Base-by-base conservation (phyloP, 495 filamentous ascomycete species). In the Tetracladium setigerum region DNA sequence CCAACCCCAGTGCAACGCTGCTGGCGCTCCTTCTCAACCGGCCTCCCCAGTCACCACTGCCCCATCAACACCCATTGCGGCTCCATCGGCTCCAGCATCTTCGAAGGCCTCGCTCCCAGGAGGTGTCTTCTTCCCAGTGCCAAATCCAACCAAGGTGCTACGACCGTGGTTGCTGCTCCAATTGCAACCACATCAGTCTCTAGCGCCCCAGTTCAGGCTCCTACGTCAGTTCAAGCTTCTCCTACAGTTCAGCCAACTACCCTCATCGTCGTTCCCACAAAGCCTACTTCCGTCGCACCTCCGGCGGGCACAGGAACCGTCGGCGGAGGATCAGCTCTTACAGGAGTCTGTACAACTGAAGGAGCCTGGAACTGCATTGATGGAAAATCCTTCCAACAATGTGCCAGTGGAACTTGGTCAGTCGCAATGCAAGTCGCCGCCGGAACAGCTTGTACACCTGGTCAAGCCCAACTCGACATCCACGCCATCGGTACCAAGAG, bases 311-410 rank as follows among this genome's bases (percentile, higher is more conserved):
- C 53, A 31, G 50, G 49, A 47, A 54, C 50, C 7, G 38, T 37
- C 8, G 41, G 41, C 16, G 18, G 44, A 6, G 55, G 55, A 4
- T 41, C 48, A 11, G 49, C 48, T 1, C 34, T 54, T 4, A 33
- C 62, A 4, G 56, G 56, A 17, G 49, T 73, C 18, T 80, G 78
- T 67, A 65, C 57, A 18, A 38, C 61, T 35, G 77, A 82, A 56
- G 75, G 73, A 44, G 56, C 61, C 35, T 86, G 80, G 81, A 82
- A 84, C 67, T 87, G 83, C 60, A 68, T 84, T 30, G 66, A 57
- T 22, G 82, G 82, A 44, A 67, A 61, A 7, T 67, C 70, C 13
- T 87, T 76, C 68, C 77, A 80, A 61, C 72, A 81, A 51, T 87
- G 83, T 51, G 82, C 81, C 10, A 71, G 65, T 18, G 82, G 83